Evolutionary conservation across 306 rosid species (phyloP), one percentile per base, ranked within the genome.

Genomic region (Cicer arietinum): DNA sequence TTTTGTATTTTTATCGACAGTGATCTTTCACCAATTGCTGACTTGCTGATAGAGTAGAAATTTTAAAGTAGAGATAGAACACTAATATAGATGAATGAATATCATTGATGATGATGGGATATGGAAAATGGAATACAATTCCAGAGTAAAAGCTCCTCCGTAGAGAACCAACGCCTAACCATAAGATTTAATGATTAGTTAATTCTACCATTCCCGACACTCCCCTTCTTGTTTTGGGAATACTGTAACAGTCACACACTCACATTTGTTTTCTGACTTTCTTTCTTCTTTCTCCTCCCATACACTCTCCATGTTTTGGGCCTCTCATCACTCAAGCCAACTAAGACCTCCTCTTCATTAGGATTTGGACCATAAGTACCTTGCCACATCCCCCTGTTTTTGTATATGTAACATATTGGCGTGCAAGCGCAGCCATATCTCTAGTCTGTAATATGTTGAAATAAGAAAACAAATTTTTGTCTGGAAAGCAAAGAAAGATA

Each of bases 341-440:
- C 50, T 10, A 45, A 4, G 50, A 45, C 50, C 50, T 45, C 50
- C 50, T 45, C 50, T 8, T 45, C 50, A 45, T 45, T 45, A 45
- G n/a, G 13, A 45, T 45, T 10, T 45, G 5, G 50, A 45, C 50
- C 13, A 45, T 45, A 10, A 10, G 50, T 9, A 4, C 12, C 50
- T 42, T 48, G 45, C 53, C 52, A 41, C 51, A 69, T 57, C 62
- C 7, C 16, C 59, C 8, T 41, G 71, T 70, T 39, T 62, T 39
- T 71, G 51, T 71, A 6, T 51, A 52, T 70, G 58, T 64, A 40
- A 53, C 61, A 80, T 25, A 25, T 25, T 30, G 17, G 72, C 13
- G 47, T 52, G 56, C 11, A 56, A 30, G 37, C 0, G 37, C 37
- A 30, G 4, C 42, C n/a, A 43, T 40, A 71, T 70, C 59, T n/a